Base-by-base conservation (phyloP, 2,329 filamentous ascomycete species). In the Arthroderma sp. region DNA sequence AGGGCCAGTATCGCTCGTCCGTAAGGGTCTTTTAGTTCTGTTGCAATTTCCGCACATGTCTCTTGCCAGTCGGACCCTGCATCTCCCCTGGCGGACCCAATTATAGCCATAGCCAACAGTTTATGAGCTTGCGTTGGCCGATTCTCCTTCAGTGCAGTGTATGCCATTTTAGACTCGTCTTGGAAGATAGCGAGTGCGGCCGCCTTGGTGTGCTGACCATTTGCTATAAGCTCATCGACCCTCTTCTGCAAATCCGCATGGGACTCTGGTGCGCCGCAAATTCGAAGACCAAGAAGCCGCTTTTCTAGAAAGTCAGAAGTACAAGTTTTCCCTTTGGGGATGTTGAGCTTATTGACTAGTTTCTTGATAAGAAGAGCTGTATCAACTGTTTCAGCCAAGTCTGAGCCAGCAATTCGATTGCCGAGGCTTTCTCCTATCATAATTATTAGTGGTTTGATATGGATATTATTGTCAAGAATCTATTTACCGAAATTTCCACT, bases 141-240 rank as follows among this genome's bases (percentile, higher is more conserved):
- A 47, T 74, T 74, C 5, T 67, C 68, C 29, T 72, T 69, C 9
- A 81, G 63, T 1, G 76, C 66, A 36, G 71, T 62, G 33, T 78
- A 68, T 3, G 77, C 77, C 5, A 80, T 60, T 46, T 77, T 73
- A 29, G 72, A 70, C 53, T 77, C 68, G 42, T 73, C 71, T 47
- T 79, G 73, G 50, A 80, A 75, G 4, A 80, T 66, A 3, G 78
- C 77, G 36, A 80, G 60, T 1, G 77, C 75, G 42, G 80, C 75
- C 10, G 77, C 77, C 61, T 79, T 78, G 41, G 78, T 78, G 50
- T 76, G 69, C 38, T 77, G 65, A 10, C 70, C 70, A 40, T 71
- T 61, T 4, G 69, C 60, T 7, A 77, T 68, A 7, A 81, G 62
- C 3, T 66, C 60, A 47, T 72, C 61, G 56, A 79, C 60, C 52